phyloP scores from a whole-genome alignment of 768 basidiomycete genomes.

The Cystofilobasidium capitatum region DNA sequence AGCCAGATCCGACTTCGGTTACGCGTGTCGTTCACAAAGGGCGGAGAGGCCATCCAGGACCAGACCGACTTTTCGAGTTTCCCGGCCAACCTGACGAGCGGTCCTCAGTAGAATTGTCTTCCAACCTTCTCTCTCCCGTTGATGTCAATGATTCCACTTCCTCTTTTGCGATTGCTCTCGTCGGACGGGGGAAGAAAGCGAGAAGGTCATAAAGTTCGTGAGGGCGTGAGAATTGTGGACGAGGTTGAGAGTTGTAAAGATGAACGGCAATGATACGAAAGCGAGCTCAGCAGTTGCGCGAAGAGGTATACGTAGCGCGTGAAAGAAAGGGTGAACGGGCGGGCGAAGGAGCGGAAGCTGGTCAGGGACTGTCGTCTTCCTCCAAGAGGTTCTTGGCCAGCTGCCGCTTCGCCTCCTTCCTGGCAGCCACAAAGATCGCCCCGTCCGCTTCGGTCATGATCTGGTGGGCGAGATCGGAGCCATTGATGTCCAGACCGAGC shows the following conservation, averaged over 20 bases:
- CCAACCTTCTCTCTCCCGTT: not conserved
- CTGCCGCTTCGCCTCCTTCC: not conserved
- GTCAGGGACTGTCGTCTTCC: not conserved
- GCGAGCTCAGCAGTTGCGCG: too few species aligned
- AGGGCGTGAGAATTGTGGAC: too few species aligned
- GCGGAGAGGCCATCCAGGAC: constrained; percentile 66
- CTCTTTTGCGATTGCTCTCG: too few species aligned
- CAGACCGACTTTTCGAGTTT: constrained; percentile 92
- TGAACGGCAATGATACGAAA: too few species aligned
- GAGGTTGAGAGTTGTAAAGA: too few species aligned
- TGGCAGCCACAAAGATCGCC: not conserved
- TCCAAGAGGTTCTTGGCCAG: not conserved
- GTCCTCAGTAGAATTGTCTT: not conserved
- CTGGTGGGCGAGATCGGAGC: not conserved
- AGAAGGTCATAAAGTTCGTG: too few species aligned
- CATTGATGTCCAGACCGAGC: not conserved
- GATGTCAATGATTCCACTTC: too few species aligned
- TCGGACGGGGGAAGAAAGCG: too few species aligned
- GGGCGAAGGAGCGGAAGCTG: not conserved
- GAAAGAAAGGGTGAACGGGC: not conserved
- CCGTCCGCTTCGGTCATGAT: not conserved
- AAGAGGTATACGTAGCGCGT: too few species aligned
- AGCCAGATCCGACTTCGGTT: constrained; percentile 73
- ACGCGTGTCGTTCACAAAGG: constrained; percentile 66
- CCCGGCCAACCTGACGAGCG: constrained; percentile 46